Conservation (phyloP, 2,329 filamentous ascomycete species). For the Fonsecaea pedrosoi region DNA sequence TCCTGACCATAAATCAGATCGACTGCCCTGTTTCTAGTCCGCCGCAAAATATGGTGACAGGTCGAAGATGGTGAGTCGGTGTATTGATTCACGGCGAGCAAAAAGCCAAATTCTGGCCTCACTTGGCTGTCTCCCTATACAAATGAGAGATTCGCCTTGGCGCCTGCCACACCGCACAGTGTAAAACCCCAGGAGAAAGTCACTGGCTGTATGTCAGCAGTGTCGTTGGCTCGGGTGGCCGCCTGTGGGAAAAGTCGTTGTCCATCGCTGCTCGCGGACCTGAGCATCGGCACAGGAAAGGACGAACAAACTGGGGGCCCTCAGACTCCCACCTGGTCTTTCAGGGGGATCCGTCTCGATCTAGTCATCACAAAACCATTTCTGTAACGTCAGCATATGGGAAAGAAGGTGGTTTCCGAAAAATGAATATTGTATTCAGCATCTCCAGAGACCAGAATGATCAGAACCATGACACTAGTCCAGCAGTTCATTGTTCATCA, state of each 20-base stretch:
- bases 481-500: constrained; percentile 9
- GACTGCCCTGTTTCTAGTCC: not conserved
- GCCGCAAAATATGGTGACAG: constrained; percentile 19
- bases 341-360: not conserved
- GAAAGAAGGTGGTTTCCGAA: not conserved
- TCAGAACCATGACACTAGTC: constrained; percentile 9
- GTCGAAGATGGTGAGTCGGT: constrained; percentile 12
- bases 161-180: not conserved
- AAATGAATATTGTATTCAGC: constrained; percentile 1
- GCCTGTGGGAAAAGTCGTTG: not conserved
- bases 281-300: not conserved
- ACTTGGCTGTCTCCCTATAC: constrained; percentile 13
- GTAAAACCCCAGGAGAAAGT: not conserved
- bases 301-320: not conserved
- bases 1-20: not conserved
- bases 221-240: not conserved
- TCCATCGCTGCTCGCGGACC: not conserved
- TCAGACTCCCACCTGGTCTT: not conserved
- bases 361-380: not conserved
- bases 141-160: not conserved
- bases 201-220: not conserved
- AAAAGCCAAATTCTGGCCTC: constrained; percentile 10
- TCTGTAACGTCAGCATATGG: not conserved
- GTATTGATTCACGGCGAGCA: not conserved
- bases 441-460: constrained; percentile 7